Evolutionary conservation across 140 eudicot species (phyloP).

Genomic region (Stevia rebaudiana): DNA sequence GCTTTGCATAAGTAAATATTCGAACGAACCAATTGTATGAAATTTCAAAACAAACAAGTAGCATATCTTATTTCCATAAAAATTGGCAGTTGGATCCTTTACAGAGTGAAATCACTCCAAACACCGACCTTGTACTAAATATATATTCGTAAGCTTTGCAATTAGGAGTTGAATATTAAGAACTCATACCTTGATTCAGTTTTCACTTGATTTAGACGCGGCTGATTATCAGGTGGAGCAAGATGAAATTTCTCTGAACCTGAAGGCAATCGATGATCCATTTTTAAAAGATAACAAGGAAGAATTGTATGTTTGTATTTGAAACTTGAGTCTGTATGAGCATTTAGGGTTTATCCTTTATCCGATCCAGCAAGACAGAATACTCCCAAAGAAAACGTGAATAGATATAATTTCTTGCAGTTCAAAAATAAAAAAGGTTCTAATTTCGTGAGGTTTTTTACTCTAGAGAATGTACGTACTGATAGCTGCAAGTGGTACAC

Average conservation of each 20-base stretch:
- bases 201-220: conserved; percentile 22
- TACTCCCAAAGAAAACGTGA: conserved; percentile 18
- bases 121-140: neutral
- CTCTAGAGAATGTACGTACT: conserved; percentile 17
- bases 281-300: conserved; percentile 7
- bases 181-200: conserved; percentile 26
- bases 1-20: neutral
- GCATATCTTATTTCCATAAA: neutral
- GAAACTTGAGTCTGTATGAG: neutral
- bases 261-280: conserved; percentile 26
- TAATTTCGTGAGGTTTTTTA: neutral
- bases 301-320: neutral
- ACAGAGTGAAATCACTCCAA: neutral
- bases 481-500: conserved; percentile 15
- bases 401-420: neutral
- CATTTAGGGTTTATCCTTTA: conserved; percentile 30
- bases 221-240: conserved; percentile 7
- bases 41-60: neutral
- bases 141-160: neutral
- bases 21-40: neutral
- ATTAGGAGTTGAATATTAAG: conserved; percentile 5
- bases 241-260: conserved; percentile 21
- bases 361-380: conserved; percentile 22
- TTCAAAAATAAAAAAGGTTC: no score
- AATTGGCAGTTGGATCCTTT: neutral